Percentiles rank a stretch among this genome's conserved stretches.
Evolutionary conservation across 208 protist species (phyloP).

Genomic region (Crithidia mellificae): DNA sequence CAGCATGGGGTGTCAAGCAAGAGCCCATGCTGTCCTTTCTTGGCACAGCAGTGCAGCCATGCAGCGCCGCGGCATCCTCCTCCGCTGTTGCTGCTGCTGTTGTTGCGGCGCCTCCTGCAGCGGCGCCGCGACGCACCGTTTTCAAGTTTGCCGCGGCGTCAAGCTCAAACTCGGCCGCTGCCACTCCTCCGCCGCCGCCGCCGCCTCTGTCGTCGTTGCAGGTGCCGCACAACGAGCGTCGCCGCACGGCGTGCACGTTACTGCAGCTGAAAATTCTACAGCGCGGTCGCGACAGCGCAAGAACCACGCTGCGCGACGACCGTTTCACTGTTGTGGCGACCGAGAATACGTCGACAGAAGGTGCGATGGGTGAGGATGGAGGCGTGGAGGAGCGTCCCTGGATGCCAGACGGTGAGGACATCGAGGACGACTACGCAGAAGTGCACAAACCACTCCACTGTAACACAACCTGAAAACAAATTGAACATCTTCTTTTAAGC

Average conservation of each 20-base stretch:
- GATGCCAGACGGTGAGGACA: slow-evolving; percentile 31
- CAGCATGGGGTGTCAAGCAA: background rate
- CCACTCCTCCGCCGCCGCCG: slow-evolving; percentile 13
- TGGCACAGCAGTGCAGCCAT: background rate
- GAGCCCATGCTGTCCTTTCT: background rate
- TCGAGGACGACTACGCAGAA: slow-evolving; percentile 17
- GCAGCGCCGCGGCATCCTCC: background rate
- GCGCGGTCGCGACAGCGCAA: slow-evolving; percentile 17
- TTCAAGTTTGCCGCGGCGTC: slow-evolving; percentile 26
- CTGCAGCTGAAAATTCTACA: slow-evolving; percentile 30
- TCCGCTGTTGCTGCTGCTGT: background rate
- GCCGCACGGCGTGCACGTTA: slow-evolving; percentile 11
- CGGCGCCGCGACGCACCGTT: slow-evolving; percentile 34
- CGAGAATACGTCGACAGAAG: slow-evolving; percentile 5
- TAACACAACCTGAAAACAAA: too few species aligned
- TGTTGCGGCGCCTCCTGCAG: too few species aligned
- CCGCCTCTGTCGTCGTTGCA: background rate
- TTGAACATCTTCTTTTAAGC: too few species aligned
- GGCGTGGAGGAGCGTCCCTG: slow-evolving; percentile 18
- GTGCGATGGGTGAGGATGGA: background rate
- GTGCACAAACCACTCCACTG: too few species aligned
- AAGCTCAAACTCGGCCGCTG: too few species aligned
- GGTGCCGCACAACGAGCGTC: background rate
- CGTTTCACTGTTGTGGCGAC: slow-evolving; percentile 16
- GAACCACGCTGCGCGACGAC: slow-evolving; percentile 12